Conservation (phyloP, 352 stramenopile species). For the Globisporangium cystogenes region DNA sequence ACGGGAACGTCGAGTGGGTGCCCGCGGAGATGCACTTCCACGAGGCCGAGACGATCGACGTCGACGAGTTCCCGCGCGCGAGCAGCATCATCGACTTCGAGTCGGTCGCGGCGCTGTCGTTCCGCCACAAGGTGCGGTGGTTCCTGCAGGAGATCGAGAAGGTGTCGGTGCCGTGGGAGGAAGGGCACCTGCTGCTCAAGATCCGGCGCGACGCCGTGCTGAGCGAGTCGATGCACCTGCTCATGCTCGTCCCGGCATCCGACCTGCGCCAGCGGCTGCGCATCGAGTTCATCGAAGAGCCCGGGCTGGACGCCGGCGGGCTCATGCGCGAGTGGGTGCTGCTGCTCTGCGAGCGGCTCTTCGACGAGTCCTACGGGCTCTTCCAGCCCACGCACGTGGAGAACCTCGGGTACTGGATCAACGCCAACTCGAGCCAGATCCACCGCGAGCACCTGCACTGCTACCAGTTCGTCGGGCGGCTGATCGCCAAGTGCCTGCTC, state of each 20-base stretch:
- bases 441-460: slow-evolving; percentile 66
- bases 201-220: slow-evolving; percentile 71
- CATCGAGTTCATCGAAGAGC: slow-evolving; percentile 84
- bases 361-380: slow-evolving; percentile 71
- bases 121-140: slow-evolving; percentile 72
- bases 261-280: slow-evolving; percentile 68
- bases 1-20: slow-evolving; percentile 69
- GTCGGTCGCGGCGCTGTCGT: slow-evolving; percentile 58
- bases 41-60: slow-evolving; percentile 54
- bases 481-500: slow-evolving; percentile 69
- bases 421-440: slow-evolving; percentile 62
- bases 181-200: slow-evolving; percentile 75
- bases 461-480: slow-evolving; percentile 64
- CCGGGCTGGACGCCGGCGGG: slow-evolving; percentile 65
- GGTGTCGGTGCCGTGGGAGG: slow-evolving; percentile 69
- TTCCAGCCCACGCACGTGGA: slow-evolving; percentile 71
- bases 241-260: slow-evolving; percentile 69
- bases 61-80: slow-evolving; percentile 67
- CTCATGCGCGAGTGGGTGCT: slow-evolving; percentile 78
- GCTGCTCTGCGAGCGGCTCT: slow-evolving; percentile 70
- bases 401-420: slow-evolving; percentile 82
- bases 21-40: slow-evolving; percentile 62
- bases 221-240: slow-evolving; percentile 76
- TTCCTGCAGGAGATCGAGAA: slow-evolving; percentile 74
- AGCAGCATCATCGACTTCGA: slow-evolving; percentile 76